phyloP scores from a whole-genome alignment of 345 rosid genomes.

The Ricinus communis region DNA sequence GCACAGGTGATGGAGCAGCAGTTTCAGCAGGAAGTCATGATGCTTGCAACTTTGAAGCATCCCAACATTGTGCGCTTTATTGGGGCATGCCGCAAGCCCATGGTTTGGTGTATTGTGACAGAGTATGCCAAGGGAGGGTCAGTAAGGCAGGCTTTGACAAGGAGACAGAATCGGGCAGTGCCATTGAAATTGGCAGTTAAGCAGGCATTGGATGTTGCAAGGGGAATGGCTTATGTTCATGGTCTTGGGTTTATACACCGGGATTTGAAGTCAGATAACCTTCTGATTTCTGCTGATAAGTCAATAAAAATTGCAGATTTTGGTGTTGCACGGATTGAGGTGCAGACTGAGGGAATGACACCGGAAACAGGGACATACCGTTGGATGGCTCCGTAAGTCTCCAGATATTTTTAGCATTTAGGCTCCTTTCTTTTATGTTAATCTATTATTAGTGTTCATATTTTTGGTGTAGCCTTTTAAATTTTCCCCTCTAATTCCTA shows the following conservation, averaged over 20 bases:
- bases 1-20: constrained; percentile 36
- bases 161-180: constrained; percentile 26
- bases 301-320: constrained; percentile 36
- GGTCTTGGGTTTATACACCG: constrained; percentile 28
- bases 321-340: constrained; percentile 36
- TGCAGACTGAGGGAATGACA: constrained; percentile 42
- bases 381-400: constrained; percentile 39
- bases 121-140: constrained; percentile 39
- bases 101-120: constrained; percentile 38
- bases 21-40: constrained; percentile 35
- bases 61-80: constrained; percentile 32
- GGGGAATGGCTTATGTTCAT: constrained; percentile 35
- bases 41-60: constrained; percentile 33
- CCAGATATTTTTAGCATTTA: neutral
- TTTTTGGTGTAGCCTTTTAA: too few relatives aligned
- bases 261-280: constrained; percentile 36
- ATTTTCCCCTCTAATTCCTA: too few relatives aligned
- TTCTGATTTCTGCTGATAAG: constrained; percentile 27
- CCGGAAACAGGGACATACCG: constrained; percentile 39
- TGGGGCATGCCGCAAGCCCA: constrained; percentile 30
- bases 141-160: constrained; percentile 26
- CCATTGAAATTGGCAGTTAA: constrained; percentile 37
- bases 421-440: too few relatives aligned
- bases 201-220: constrained; percentile 36
- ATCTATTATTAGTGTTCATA: too few relatives aligned